Percentiles rank a stretch among this genome's conserved stretches.
phyloP scores from a whole-genome alignment of 345 rosid genomes.

The Litchi chinensis region DNA sequence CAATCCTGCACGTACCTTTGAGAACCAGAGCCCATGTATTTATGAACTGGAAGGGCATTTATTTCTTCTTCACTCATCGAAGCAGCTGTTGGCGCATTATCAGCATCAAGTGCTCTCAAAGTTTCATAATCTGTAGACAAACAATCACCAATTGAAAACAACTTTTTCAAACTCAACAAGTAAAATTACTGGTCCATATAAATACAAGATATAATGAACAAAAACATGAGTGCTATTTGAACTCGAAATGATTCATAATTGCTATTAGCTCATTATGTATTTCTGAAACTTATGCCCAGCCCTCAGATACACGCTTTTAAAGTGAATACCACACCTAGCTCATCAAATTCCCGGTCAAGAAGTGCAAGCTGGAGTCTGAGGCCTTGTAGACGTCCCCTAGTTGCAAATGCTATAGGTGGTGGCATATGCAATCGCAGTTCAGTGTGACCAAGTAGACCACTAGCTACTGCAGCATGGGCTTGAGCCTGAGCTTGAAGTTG shows the following conservation, averaged over 20 bases:
- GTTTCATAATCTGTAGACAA: conserved; percentile 78
- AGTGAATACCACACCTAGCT: conserved; percentile 58
- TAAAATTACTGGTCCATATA: neutral
- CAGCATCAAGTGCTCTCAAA: conserved; percentile 87
- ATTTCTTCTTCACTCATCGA: conserved; percentile 99
- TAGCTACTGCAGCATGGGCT: conserved; percentile 85
- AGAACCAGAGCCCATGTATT: conserved; percentile 64
- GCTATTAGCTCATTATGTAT: neutral
- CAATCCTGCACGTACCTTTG: conserved; percentile 34
- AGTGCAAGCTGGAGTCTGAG: conserved; percentile 95
- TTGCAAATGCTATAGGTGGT: conserved; percentile 84
- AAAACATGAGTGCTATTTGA: neutral
- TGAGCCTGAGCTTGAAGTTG: conserved; percentile 95
- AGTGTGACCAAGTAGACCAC: conserved; percentile 84
- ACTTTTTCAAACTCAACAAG: neutral
- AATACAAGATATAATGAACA: neutral
- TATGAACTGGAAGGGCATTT: conserved; percentile 85
- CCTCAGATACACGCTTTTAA: neutral
- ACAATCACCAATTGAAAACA: conserved; percentile 11
- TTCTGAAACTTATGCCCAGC: neutral
- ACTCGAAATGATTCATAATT: neutral
- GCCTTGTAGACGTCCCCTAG: conserved; percentile 93
- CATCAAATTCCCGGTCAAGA: conserved; percentile 93
- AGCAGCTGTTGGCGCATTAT: conserved; percentile 52
- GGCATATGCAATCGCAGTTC: conserved; percentile 91